These are phyloP conservation scores for Septoria linicola DNA, from an alignment of 2,329 filamentous ascomycete species.

Conservation along the genomic window DNA sequence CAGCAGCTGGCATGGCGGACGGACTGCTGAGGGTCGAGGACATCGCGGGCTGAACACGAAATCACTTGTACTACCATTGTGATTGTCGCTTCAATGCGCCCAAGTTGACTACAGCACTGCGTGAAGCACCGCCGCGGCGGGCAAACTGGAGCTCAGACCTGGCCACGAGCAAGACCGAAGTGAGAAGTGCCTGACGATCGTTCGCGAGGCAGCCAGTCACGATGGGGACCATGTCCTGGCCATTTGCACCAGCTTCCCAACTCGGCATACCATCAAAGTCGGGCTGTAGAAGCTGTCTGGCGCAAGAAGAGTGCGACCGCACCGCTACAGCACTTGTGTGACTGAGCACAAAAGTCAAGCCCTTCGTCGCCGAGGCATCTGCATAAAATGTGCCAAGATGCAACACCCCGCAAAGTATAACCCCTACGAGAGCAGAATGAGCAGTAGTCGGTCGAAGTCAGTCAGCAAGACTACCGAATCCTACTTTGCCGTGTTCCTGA, in stretches of 20 bases:
- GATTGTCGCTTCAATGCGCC: no score
- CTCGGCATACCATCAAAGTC: neutral
- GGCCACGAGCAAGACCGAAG: neutral
- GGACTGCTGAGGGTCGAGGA: conserved; percentile 53
- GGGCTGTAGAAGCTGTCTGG: neutral
- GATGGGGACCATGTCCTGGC: neutral
- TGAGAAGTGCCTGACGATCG: neutral
- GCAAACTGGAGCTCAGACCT: neutral
- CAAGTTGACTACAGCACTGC: no score
- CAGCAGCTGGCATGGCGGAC: conserved; percentile 50
- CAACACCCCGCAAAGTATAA: conserved; percentile 5
- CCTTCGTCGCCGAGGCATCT: conserved; percentile 1
- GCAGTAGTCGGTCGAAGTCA: neutral
- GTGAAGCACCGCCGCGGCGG: neutral
- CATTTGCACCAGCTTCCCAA: neutral
- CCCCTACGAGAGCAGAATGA: neutral
- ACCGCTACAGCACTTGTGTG: neutral
- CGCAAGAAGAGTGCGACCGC: neutral
- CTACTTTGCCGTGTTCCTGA: conserved; percentile 8
- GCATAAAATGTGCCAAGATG: neutral
- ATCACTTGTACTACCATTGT: neutral
- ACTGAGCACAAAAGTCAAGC: neutral
- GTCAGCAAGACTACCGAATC: neutral
- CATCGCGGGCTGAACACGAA: conserved; percentile 31
- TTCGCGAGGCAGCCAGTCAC: neutral